Evolutionary conservation across 2,329 filamentous ascomycete species (phyloP), one percentile per base, ranked within the genome.

Genomic region (Ascochyta rabiei): DNA sequence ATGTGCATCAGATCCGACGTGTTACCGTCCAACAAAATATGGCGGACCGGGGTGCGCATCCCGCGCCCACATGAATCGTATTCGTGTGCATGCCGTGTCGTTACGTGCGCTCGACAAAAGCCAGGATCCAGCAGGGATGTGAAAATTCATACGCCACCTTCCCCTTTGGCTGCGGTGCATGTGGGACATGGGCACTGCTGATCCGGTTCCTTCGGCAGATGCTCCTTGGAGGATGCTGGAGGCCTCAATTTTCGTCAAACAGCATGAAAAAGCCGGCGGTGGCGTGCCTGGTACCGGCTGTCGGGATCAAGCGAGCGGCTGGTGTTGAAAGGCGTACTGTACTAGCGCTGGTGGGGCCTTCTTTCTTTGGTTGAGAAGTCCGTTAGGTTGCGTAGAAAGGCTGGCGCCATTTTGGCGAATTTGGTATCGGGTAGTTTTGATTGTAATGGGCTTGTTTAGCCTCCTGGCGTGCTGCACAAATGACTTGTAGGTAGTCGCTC

Each of bases 1-100:
- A 48, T 12, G 47, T 51, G 37, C 35, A 30, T 18, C 21, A 33
- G 12, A 31, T 24, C 40, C 50, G 45, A 48, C 30, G 38, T 19
- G 35, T 33, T 30, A 6, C 33, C 18, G 13, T 34, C 56, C 53
- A 62, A 57, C 53, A 41, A 57, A 39, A 61, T 26, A 26, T 44
- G 16, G 23, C 53, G 53, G 56, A 61, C 35, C 13, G n/a, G 31
- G 33, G 42, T 24, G 35, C 43, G 35, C 52, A 55, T 50, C 52
- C 46, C 41, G 52, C 41, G 52, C 34, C 37, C 12, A 31, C 19
- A 50, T 19, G 46, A 24, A 16, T 28, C 24, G 30, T 16, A 26
- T 37, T 50, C 37, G 41, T 5, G 41, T 45, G n/a, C 46, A 40
- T 46, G 46, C 46, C 46, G 46, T 50, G 46, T 55, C 19, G 52